phyloP scores from a whole-genome alignment of 2,329 filamentous ascomycete genomes.

The Fonsecaea pugnacius region DNA sequence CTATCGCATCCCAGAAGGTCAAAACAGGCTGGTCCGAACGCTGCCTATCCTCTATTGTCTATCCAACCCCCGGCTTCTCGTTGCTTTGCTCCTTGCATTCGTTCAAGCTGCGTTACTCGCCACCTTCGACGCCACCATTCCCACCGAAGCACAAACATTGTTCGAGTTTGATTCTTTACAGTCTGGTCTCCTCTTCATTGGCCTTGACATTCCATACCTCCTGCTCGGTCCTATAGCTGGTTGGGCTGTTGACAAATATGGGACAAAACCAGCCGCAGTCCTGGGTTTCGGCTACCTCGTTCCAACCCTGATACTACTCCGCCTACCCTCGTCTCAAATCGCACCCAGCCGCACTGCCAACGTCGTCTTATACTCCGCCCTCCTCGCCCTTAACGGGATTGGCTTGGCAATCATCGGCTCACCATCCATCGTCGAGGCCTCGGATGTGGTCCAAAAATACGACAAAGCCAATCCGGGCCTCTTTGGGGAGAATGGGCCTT shows the following conservation, averaged over 20 bases:
- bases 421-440: constrained; percentile 62
- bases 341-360: constrained; percentile 43
- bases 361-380: constrained; percentile 50
- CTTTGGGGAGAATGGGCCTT: constrained; percentile 62
- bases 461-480: constrained; percentile 59
- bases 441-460: constrained; percentile 60
- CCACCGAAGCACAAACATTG: constrained; percentile 34
- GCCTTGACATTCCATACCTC: constrained; percentile 46
- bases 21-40: constrained; percentile 46
- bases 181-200: constrained; percentile 44
- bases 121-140: constrained; percentile 38
- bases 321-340: constrained; percentile 36
- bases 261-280: constrained; percentile 39
- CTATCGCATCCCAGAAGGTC: constrained; percentile 52
- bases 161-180: constrained; percentile 41
- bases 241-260: constrained; percentile 54
- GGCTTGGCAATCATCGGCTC: constrained; percentile 60
- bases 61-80: constrained; percentile 29
- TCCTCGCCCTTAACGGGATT: constrained; percentile 56
- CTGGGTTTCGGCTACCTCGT: constrained; percentile 37
- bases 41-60: constrained; percentile 43
- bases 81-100: constrained; percentile 35
- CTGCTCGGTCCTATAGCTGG: constrained; percentile 33
- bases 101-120: constrained; percentile 35
- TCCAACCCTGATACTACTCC: constrained; percentile 35